Percentiles rank a stretch among this genome's conserved stretches.
phyloP scores from a whole-genome alignment of 352 stramenopile genomes.

The Phytophthora pinifolia region DNA sequence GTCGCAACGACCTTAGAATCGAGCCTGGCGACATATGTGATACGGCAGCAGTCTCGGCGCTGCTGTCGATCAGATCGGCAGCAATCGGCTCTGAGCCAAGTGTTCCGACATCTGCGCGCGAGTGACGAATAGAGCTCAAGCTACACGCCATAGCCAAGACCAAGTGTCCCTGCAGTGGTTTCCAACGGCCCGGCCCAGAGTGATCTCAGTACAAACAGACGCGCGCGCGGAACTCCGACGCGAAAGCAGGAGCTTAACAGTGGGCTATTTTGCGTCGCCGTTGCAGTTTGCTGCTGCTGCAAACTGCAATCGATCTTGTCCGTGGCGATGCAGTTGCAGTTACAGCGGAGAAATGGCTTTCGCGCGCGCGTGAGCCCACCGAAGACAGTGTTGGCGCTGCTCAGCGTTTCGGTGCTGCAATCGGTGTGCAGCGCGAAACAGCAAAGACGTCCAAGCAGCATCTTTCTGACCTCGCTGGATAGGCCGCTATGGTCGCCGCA shows the following conservation, averaged over 20 bases:
- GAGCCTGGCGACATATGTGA: not conserved
- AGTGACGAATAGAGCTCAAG: conserved; percentile 4
- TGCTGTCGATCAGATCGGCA: conserved; percentile 6
- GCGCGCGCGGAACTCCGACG: conserved; percentile 10
- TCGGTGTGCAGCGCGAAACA: conserved; percentile 11
- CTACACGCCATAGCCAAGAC: not conserved
- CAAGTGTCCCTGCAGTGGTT: conserved; percentile 5
- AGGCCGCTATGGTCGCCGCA: conserved; percentile 15
- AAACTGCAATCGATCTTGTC: conserved; percentile 13
- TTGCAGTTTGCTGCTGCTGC: not conserved
- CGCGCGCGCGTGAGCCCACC: conserved; percentile 1
- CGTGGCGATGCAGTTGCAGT: conserved; percentile 1
- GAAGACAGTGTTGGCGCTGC: conserved; percentile 11
- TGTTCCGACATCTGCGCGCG: conserved; percentile 14
- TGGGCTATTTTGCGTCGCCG: too few relatives aligned
- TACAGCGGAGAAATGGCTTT: conserved; percentile 25
- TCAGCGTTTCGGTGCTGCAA: conserved; percentile 10
- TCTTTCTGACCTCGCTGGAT: conserved; percentile 22
- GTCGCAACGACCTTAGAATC: conserved; percentile 18
- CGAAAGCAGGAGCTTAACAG: conserved; percentile 13
- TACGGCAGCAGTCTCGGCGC: too few relatives aligned
- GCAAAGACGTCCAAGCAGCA: conserved; percentile 8
- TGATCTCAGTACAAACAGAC: conserved; percentile 22
- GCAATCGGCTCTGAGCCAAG: conserved; percentile 20
- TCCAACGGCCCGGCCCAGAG: conserved; percentile 1